Conservation (phyloP, 1,139 yeast species). For the Debaryomyces singareniensis region DNA sequence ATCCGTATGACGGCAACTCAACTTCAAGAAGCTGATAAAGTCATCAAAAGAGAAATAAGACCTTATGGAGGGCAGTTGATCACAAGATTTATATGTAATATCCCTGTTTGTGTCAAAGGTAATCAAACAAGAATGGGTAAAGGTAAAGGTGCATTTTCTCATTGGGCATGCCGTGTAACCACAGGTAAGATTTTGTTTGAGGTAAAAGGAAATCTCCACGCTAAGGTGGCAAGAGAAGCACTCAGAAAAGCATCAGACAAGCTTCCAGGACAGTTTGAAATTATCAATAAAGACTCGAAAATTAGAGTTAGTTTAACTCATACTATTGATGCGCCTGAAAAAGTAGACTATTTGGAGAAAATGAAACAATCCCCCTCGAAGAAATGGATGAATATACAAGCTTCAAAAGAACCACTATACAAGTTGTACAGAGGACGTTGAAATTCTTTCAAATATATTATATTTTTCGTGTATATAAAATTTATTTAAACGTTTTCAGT, state of each 20-base stretch:
- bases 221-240: slow-evolving; percentile 85
- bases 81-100: slow-evolving; percentile 76
- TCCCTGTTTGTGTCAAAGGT: slow-evolving; percentile 94
- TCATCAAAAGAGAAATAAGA: slow-evolving; percentile 75
- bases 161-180: slow-evolving; percentile 95
- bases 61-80: slow-evolving; percentile 64
- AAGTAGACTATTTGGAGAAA: slow-evolving; percentile 49
- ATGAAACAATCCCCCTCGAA: slow-evolving; percentile 61
- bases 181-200: slow-evolving; percentile 93
- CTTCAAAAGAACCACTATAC: slow-evolving; percentile 46
- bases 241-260: slow-evolving; percentile 88
- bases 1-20: slow-evolving; percentile 84
- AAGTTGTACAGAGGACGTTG: slow-evolving; percentile 53
- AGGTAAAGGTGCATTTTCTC: slow-evolving; percentile 97
- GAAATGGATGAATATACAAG: slow-evolving; percentile 44
- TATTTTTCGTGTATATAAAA: not conserved
- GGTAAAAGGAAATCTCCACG: slow-evolving; percentile 75
- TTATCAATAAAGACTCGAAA: slow-evolving; percentile 59
- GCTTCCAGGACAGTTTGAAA: slow-evolving; percentile 88
- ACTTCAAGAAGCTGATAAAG: slow-evolving; percentile 84
- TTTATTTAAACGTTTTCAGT: not conserved
- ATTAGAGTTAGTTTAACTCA: slow-evolving; percentile 67
- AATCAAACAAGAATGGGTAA: slow-evolving; percentile 99
- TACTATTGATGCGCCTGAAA: slow-evolving; percentile 36
- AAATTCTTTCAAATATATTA: slow-evolving; percentile 3